phyloP scores from a whole-genome alignment of 768 basidiomycete species.

The Pleurotus platypus region DNA sequence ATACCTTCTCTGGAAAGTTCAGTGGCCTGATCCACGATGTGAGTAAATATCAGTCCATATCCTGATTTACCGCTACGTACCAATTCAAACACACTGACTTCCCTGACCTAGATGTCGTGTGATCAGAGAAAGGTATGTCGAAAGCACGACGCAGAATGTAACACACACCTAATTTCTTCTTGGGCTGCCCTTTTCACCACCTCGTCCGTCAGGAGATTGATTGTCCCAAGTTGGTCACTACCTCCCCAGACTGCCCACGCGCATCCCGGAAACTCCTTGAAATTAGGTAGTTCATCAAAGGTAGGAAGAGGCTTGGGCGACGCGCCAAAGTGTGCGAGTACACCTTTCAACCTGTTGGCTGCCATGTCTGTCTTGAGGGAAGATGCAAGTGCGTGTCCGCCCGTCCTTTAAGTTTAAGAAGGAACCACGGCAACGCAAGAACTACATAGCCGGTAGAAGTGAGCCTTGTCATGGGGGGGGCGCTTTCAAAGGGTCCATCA shows the following conservation, averaged over 20 bases:
- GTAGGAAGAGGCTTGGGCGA: slow-evolving; percentile 20
- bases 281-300: slow-evolving; percentile 38
- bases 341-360: slow-evolving; percentile 24
- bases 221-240: slow-evolving; percentile 63
- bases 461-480: background rate
- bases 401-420: too few species aligned
- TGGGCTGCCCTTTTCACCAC: slow-evolving; percentile 55
- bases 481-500: background rate
- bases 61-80: slow-evolving; percentile 28
- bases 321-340: slow-evolving; percentile 24
- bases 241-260: slow-evolving; percentile 70
- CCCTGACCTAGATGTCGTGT: slow-evolving; percentile 36
- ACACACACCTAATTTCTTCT: slow-evolving; percentile 55
- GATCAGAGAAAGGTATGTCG: background rate
- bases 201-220: slow-evolving; percentile 61
- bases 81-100: slow-evolving; percentile 59
- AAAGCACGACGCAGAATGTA: background rate
- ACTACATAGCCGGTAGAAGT: background rate
- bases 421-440: background rate
- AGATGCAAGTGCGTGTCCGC: background rate
- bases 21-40: slow-evolving; percentile 44
- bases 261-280: slow-evolving; percentile 55
- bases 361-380: slow-evolving; percentile 18
- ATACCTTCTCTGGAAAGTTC: slow-evolving; percentile 62
- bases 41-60: background rate